Base-by-base conservation (phyloP, 768 basidiomycete genomes). In the Boletus reticuloceps region DNA sequence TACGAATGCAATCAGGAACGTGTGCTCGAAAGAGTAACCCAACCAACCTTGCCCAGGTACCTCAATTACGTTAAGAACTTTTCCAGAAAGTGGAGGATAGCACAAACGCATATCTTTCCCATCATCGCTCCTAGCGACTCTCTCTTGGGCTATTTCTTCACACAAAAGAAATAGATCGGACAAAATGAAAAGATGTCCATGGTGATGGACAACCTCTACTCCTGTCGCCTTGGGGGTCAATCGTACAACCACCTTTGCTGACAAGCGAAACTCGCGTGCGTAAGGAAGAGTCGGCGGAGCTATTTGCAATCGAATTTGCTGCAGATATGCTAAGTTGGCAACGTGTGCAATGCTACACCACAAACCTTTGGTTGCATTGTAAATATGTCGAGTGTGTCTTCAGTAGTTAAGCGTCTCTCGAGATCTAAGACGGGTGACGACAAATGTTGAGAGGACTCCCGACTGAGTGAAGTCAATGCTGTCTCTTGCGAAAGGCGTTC, bases 51-150 rank as follows among this genome's bases (percentile, higher is more conserved):
- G 79, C 36, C 79, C 85, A 53, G 76, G 75, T 5, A 82, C 77
- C 58, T 85, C 85, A 10, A 76, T 75, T 5, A 91, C 86, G 55
- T 81, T 80, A 51, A 99, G 77, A 63, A 97, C 94, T 68, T 96
- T 98, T 6, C 94, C 96, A 13, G 97, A 88, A 34, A 99, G 75
- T 6, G 97, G 97, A 17, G 97, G 97, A 75, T 97, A 99, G 61
- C 87, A 84, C 44, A 99, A 76, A 84, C 86, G 91, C 86, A 96
- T 89, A 66, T 97, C 93, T 6, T 86, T 79, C 12, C 84, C 84
- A 54, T 83, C 82, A 32, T 76, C 72, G 13, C 75, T 77, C 55
- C 70, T 62, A 27, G 77, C 72, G 38, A 74, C 71, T 52, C 75
- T 79, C 56, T 96, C 79, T 19, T 77, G 79, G 1, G 80, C 66